Conservation (phyloP, 2,329 filamentous ascomycete species). For the Aspergillus thermomutatus region DNA sequence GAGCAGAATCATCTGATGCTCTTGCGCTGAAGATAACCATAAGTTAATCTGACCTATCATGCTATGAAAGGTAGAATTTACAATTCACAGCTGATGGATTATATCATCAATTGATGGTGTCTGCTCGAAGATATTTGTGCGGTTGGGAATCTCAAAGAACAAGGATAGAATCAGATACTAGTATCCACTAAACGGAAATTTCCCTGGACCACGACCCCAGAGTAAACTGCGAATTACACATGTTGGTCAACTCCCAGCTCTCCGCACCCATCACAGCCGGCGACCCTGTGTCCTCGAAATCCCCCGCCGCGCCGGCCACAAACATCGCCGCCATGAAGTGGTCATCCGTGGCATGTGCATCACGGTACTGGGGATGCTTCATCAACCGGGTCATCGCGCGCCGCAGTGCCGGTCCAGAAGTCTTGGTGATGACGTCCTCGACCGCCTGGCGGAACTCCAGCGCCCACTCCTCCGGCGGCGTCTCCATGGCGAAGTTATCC, state of each 20-base stretch:
- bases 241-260: constrained; percentile 65
- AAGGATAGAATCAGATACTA: too few relatives aligned
- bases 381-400: constrained; percentile 59
- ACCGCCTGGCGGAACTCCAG: constrained; percentile 65
- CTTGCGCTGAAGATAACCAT: too few relatives aligned
- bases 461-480: constrained; percentile 58
- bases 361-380: constrained; percentile 64
- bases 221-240: constrained; percentile 61
- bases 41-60: too few relatives aligned
- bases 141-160: too few relatives aligned
- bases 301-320: constrained; percentile 56
- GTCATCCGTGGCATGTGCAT: constrained; percentile 68
- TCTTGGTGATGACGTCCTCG: constrained; percentile 57
- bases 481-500: constrained; percentile 61
- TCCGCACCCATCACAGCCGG: constrained; percentile 46
- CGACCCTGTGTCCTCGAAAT: constrained; percentile 44
- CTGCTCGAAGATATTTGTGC: too few relatives aligned
- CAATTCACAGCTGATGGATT: too few relatives aligned
- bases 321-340: constrained; percentile 67
- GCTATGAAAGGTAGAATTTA: too few relatives aligned
- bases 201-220: constrained; percentile 41
- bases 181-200: too few relatives aligned
- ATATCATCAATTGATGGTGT: too few relatives aligned
- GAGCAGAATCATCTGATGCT: too few relatives aligned
- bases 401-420: constrained; percentile 53